phyloP scores from a whole-genome alignment of 768 basidiomycete species.

The Jaapia argillacea region DNA sequence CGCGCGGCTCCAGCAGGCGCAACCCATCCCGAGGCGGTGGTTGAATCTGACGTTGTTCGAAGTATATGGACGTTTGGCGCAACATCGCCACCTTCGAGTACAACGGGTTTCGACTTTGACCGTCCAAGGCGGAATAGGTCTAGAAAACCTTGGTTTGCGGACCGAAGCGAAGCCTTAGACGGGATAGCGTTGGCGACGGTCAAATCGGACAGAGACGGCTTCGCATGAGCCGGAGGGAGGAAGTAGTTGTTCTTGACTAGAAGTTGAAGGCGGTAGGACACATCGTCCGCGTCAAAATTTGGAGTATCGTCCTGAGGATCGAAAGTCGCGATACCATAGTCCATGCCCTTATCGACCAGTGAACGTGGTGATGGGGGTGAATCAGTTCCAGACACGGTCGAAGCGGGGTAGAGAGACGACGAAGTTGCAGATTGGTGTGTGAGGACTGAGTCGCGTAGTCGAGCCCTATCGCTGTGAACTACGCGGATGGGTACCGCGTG shows the following conservation, averaged over 20 bases:
- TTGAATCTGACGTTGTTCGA: constrained; percentile 24
- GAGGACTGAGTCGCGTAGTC: constrained; percentile 35
- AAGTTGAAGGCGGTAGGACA: constrained; percentile 74
- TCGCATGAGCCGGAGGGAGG: constrained; percentile 79
- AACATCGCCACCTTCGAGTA: constrained; percentile 25
- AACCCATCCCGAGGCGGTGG: constrained; percentile 33
- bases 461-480: constrained; percentile 12
- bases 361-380: constrained; percentile 58
- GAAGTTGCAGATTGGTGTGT: constrained; percentile 61
- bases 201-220: constrained; percentile 56
- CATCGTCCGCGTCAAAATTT: constrained; percentile 54
- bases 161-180: constrained; percentile 36
- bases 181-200: constrained; percentile 12
- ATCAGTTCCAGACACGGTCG: constrained; percentile 51
- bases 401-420: constrained; percentile 69
- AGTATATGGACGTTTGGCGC: constrained; percentile 23
- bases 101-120: constrained; percentile 53
- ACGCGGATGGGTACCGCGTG: too few species aligned
- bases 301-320: constrained; percentile 14
- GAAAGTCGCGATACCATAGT: constrained; percentile 19
- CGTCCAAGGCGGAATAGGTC: constrained; percentile 65
- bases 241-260: constrained; percentile 86
- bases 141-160: constrained; percentile 46
- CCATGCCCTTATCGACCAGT: constrained; percentile 31
- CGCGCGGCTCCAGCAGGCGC: constrained; percentile 25